Conservation (phyloP, 192 early-diverging fungal species). For the Linnemannia hyalina region DNA sequence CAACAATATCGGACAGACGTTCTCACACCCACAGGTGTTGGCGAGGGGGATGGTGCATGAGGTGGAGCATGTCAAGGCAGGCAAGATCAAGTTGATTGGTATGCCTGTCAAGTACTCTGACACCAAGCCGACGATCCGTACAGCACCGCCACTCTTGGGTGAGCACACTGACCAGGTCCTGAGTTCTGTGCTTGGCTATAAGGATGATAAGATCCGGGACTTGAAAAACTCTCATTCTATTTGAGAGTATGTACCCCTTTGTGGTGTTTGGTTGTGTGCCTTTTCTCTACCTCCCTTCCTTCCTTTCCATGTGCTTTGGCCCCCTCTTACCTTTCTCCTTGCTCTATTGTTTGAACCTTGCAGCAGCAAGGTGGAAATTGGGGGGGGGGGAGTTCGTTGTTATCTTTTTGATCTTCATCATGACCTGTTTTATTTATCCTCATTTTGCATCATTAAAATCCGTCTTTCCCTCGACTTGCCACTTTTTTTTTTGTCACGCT, state of each 20-base stretch:
- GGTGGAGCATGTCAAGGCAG: conserved; percentile 84
- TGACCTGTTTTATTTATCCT: not conserved
- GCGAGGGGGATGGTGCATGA: conserved; percentile 81
- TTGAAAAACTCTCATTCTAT: conserved; percentile 57
- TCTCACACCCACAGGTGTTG: conserved; percentile 74
- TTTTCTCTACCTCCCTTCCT: not conserved
- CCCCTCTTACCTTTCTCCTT: too few species aligned
- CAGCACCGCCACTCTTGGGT: conserved; percentile 88
- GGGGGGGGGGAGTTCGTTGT: not conserved
- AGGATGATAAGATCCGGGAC: conserved; percentile 63
- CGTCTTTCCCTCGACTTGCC: not conserved
- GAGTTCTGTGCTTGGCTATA: conserved; percentile 72
- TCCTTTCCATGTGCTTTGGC: not conserved
- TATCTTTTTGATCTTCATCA: not conserved
- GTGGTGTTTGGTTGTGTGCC: too few species aligned
- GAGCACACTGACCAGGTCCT: conserved; percentile 90
- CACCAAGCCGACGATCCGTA: conserved; percentile 71
- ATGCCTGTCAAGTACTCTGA: conserved; percentile 84
- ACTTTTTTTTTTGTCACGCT: not conserved
- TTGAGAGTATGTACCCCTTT: not conserved
- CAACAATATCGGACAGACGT: conserved; percentile 51
- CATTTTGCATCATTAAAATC: not conserved
- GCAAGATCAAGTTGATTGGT: conserved; percentile 77
- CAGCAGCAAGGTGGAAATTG: not conserved
- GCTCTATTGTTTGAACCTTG: not conserved